These are phyloP conservation scores for Macrotyloma uniflorum DNA, from an alignment of 306 rosid genomes.

Conservation along the genomic window DNA sequence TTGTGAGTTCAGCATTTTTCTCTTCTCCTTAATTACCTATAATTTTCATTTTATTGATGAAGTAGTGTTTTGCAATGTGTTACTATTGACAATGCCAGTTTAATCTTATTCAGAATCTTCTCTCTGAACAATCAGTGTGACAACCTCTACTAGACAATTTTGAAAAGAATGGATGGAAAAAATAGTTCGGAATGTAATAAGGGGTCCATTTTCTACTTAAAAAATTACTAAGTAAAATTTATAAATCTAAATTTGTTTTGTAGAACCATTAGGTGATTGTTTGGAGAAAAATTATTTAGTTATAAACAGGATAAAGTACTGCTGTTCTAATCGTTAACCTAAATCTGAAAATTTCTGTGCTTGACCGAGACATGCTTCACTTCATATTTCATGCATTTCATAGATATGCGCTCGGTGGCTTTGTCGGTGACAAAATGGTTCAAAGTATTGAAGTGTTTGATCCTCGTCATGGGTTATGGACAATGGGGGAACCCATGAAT, in stretches of 20 bases:
- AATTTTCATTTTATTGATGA: constrained; percentile 9
- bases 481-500: constrained; percentile 66
- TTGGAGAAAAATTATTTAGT: no score
- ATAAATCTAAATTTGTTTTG: not conserved
- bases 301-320: no score
- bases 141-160: not conserved
- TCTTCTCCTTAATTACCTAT: constrained; percentile 24
- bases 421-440: constrained; percentile 62
- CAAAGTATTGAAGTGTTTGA: constrained; percentile 78
- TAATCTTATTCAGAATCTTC: constrained; percentile 3
- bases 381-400: constrained; percentile 22
- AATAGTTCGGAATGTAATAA: not conserved
- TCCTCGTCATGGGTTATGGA: constrained; percentile 78
- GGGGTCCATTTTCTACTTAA: not conserved
- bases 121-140: constrained; percentile 8
- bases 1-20: constrained; percentile 51
- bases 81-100: not conserved
- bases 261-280: constrained; percentile 5
- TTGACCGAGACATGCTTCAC: not conserved
- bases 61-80: not conserved
- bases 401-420: constrained; percentile 81
- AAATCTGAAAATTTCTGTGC: not conserved
- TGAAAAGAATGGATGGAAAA: not conserved
- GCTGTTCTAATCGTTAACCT: no score
- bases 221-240: not conserved